Percentiles rank a stretch among this genome's conserved stretches.
phyloP scores from a whole-genome alignment of 2,329 filamentous ascomycete species.

The Fusarium sp. region DNA sequence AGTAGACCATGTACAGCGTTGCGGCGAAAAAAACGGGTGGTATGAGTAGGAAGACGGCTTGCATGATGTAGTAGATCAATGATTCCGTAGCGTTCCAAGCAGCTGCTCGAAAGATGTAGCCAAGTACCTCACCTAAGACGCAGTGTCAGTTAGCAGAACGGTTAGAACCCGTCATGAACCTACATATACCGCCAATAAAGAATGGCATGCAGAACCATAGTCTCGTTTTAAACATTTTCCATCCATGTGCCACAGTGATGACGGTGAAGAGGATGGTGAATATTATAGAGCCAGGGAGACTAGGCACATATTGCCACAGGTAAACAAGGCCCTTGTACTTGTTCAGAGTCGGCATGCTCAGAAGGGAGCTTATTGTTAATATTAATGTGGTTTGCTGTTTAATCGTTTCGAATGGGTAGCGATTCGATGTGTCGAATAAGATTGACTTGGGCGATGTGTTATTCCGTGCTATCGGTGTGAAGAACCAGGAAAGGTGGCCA shows the following conservation, averaged over 20 bases:
- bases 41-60: constrained; percentile 23
- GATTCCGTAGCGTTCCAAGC: constrained; percentile 21
- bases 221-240: constrained; percentile 54
- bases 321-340: constrained; percentile 13
- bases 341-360: constrained; percentile 15
- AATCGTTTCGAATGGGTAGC: fast-evolving
- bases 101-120: constrained; percentile 23
- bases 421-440: fast-evolving
- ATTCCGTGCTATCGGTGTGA: neutral
- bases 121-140: constrained; percentile 13
- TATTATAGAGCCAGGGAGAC: constrained; percentile 56
- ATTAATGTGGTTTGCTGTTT: fast-evolving
- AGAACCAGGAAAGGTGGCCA: neutral
- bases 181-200: constrained; percentile 58
- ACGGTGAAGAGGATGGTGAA: constrained; percentile 58
- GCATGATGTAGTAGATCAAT: constrained; percentile 23
- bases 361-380: neutral
- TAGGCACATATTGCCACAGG: constrained; percentile 53
- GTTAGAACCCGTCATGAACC: constrained; percentile 11
- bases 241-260: constrained; percentile 54
- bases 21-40: constrained; percentile 31
- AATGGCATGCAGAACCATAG: constrained; percentile 63
- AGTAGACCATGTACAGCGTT: constrained; percentile 33
- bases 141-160: neutral
- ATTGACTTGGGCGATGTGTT: neutral